Evolutionary conservation across 2,329 filamentous ascomycete genomes (phyloP).

Genomic region (Coniella lustricola): DNA sequence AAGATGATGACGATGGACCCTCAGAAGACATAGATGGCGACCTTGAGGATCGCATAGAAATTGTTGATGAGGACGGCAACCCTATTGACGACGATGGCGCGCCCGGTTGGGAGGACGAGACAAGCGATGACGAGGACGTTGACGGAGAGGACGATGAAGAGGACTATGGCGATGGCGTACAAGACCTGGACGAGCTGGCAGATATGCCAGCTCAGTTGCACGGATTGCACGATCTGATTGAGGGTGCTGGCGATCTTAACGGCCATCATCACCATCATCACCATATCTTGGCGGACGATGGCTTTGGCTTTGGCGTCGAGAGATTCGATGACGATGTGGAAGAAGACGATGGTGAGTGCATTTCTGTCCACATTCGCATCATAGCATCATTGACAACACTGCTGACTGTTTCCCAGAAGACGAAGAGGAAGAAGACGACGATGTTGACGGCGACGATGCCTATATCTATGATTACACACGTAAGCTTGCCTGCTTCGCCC

Average conservation of each 20-base stretch:
- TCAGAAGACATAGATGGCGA: conserved; percentile 47
- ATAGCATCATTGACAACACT: conserved; percentile 16
- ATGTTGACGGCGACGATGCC: conserved; percentile 61
- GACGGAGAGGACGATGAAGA: conserved; percentile 36
- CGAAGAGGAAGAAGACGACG: conserved; percentile 62
- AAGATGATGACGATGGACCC: conserved; percentile 42
- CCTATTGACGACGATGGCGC: conserved; percentile 52
- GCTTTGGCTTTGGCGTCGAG: conserved; percentile 12
- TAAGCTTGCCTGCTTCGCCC: conserved; percentile 31
- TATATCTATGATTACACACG: conserved; percentile 55
- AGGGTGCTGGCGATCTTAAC: conserved; percentile 44
- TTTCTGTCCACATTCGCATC: neutral
- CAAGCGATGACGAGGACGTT: conserved; percentile 48
- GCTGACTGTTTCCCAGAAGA: conserved; percentile 20
- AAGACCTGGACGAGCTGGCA: conserved; percentile 47
- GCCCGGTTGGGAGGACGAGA: conserved; percentile 55
- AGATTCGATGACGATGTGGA: conserved; percentile 49
- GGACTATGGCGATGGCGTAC: conserved; percentile 47
- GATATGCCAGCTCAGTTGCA: conserved; percentile 11
- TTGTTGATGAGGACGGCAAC: conserved; percentile 57
- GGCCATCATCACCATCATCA: conserved; percentile 32
- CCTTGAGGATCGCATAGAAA: conserved; percentile 44
- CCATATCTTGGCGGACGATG: conserved; percentile 30
- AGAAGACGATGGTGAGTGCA: conserved; percentile 48
- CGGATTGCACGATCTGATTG: conserved; percentile 48